Conservation (phyloP, 2,329 filamentous ascomycete genomes). For the Biscogniauxia marginata region DNA sequence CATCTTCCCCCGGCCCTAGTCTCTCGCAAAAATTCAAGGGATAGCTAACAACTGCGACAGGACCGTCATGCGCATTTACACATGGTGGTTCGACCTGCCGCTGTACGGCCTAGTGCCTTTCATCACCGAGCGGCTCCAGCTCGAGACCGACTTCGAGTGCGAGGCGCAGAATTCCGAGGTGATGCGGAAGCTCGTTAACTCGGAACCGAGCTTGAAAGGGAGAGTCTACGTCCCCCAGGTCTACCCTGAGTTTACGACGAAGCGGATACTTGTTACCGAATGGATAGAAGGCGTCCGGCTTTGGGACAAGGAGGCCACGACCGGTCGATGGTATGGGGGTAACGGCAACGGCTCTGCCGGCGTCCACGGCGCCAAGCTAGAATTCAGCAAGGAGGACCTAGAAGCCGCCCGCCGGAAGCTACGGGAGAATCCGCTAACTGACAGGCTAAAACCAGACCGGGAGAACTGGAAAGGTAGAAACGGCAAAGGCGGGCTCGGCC, state of each 20-base stretch:
- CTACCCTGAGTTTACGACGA: constrained; percentile 78
- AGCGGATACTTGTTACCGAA: constrained; percentile 86
- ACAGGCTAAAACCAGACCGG: constrained; percentile 76
- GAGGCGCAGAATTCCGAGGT: constrained; percentile 85
- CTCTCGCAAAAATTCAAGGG: too few relatives aligned
- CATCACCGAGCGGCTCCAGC: constrained; percentile 83
- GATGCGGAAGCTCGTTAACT: constrained; percentile 75
- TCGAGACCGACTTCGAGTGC: constrained; percentile 93
- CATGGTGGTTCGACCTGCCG: constrained; percentile 88
- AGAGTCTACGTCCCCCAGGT: constrained; percentile 87
- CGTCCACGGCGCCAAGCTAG: constrained; percentile 64
- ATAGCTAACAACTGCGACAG: constrained; percentile 38
- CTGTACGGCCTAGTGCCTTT: constrained; percentile 89
- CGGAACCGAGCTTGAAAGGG: constrained; percentile 72
- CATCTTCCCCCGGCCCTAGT: too few relatives aligned
- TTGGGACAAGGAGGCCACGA: constrained; percentile 87
- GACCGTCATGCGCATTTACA: constrained; percentile 79
- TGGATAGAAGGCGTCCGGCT: constrained; percentile 95
- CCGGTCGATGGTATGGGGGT: constrained; percentile 74
- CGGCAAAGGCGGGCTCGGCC: constrained; percentile 76
- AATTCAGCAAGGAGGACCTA: constrained; percentile 45
- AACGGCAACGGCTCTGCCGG: constrained; percentile 76
- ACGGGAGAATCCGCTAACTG: constrained; percentile 51
- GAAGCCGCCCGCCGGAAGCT: constrained; percentile 44
- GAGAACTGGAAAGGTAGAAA: constrained; percentile 72